These are phyloP conservation scores for Graphiopsis chlorocephala DNA, from an alignment of 2,329 filamentous ascomycete genomes.

Conservation along the genomic window DNA sequence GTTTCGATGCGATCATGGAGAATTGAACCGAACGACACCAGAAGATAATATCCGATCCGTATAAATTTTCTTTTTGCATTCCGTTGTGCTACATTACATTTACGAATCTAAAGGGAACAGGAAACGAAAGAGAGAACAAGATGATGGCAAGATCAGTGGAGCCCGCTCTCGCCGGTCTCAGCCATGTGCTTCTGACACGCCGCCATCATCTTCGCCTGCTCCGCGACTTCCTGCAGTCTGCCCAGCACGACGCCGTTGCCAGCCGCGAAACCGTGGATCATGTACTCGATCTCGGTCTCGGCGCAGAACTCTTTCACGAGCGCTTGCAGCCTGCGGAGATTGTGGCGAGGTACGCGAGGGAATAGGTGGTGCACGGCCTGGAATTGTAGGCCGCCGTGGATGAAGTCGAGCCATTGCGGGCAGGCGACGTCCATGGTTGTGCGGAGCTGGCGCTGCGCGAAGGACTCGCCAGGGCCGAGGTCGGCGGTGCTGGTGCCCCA, in stretches of 20 bases:
- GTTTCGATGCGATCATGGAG: neutral
- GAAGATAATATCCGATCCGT: neutral
- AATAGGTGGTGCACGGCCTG: slow-evolving; percentile 86
- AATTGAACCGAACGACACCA: neutral
- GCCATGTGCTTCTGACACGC: slow-evolving; percentile 40
- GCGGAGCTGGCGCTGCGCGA: slow-evolving; percentile 84
- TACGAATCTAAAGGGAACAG: neutral
- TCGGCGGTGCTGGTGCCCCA: slow-evolving; percentile 89
- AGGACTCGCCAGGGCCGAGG: slow-evolving; percentile 78
- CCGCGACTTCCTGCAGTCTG: slow-evolving; percentile 72
- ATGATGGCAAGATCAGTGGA: neutral
- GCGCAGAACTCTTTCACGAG: slow-evolving; percentile 78
- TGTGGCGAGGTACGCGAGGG: slow-evolving; percentile 80
- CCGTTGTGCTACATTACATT: neutral
- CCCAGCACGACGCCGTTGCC: slow-evolving; percentile 80
- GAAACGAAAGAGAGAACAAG: neutral
- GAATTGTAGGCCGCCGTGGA: slow-evolving; percentile 86
- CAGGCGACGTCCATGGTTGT: slow-evolving; percentile 44
- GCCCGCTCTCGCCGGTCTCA: slow-evolving; percentile 31
- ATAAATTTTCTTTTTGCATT: neutral
- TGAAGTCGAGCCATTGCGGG: slow-evolving; percentile 77
- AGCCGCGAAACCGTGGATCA: slow-evolving; percentile 78
- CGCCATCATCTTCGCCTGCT: slow-evolving; percentile 24
- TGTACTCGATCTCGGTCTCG: slow-evolving; percentile 80
- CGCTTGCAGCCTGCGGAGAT: slow-evolving; percentile 70